These are phyloP conservation scores for Datisca glomerata DNA, from an alignment of 306 rosid species.

Conservation along the genomic window DNA sequence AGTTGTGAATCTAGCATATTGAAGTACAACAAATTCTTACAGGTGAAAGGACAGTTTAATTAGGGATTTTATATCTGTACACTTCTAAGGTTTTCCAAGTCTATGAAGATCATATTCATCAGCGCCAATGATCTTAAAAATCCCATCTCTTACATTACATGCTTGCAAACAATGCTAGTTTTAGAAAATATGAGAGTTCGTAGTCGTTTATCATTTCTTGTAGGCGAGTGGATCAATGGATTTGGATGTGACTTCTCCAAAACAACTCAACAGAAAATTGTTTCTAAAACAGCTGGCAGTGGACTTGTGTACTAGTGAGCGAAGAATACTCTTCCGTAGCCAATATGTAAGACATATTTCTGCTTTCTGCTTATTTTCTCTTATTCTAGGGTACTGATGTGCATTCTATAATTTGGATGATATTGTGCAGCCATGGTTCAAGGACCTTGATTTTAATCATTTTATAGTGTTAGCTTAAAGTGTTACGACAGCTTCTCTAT, in stretches of 20 bases:
- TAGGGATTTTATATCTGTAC: background rate
- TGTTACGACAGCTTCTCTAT: background rate
- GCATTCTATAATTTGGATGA: constrained; percentile 57
- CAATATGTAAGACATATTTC: constrained; percentile 59
- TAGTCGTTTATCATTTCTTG: constrained; percentile 7
- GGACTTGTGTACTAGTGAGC: constrained; percentile 77
- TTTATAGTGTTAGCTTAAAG: background rate
- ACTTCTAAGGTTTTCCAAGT: too few relatives aligned
- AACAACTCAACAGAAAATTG: constrained; percentile 74
- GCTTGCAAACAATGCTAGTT: background rate
- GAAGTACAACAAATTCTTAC: constrained; percentile 74
- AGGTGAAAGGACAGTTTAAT: constrained; percentile 28
- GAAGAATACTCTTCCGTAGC: constrained; percentile 70
- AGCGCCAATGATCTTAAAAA: too few relatives aligned
- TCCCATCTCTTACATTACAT: background rate
- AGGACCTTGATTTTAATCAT: constrained; percentile 12
- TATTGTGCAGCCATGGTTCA: constrained; percentile 83
- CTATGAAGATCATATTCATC: too few relatives aligned
- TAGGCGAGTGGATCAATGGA: constrained; percentile 94
- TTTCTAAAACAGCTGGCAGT: constrained; percentile 85
- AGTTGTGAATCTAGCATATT: constrained; percentile 84
- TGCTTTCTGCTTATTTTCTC: constrained; percentile 3
- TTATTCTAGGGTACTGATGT: background rate
- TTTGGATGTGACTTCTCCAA: constrained; percentile 86
- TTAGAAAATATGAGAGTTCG: too few relatives aligned